Conservation (phyloP, 805 yeast genomes). For the Saccharomyces paradoxus region DNA sequence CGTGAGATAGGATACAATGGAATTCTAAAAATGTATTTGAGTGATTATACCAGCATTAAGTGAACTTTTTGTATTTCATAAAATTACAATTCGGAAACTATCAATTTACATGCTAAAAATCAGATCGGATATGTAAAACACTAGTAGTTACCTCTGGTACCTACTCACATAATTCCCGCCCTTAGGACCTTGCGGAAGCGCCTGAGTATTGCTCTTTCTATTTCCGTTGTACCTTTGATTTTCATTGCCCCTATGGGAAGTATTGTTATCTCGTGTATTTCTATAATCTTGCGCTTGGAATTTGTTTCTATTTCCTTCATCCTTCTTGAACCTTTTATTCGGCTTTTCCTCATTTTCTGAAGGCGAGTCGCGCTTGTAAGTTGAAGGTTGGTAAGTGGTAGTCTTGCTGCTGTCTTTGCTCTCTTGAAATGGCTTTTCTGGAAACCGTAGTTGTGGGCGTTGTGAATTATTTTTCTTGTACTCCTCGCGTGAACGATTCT, state of each 20-base stretch:
- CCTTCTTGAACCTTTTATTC: conserved; percentile 6
- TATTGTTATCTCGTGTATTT: background rate
- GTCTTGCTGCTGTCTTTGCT: conserved; percentile 3
- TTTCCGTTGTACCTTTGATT: conserved; percentile 5
- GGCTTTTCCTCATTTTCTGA: conserved; percentile 9
- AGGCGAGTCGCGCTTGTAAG: conserved; percentile 3
- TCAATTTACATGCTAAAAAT: background rate
- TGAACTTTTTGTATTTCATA: too few relatives aligned
- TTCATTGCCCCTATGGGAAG: conserved; percentile 2
- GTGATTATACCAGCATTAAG: background rate
- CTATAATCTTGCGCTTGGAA: background rate
- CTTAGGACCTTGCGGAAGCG: conserved; percentile 22
- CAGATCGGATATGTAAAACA: background rate
- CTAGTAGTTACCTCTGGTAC: conserved; percentile 12
- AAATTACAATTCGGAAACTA: too few relatives aligned
- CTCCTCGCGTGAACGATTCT: background rate
- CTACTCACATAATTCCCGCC: conserved; percentile 11
- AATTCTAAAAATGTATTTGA: background rate
- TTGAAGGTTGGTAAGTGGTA: background rate
- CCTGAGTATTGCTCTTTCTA: conserved; percentile 4
- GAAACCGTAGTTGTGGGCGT: background rate
- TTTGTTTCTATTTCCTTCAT: background rate
- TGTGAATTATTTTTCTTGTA: background rate
- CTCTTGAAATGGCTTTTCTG: conserved; percentile 9
- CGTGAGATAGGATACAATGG: background rate